Evolutionary conservation across 352 stramenopile species (phyloP), one percentile per base, ranked within the genome.

Genomic region (Phytophthora aleatoria): DNA sequence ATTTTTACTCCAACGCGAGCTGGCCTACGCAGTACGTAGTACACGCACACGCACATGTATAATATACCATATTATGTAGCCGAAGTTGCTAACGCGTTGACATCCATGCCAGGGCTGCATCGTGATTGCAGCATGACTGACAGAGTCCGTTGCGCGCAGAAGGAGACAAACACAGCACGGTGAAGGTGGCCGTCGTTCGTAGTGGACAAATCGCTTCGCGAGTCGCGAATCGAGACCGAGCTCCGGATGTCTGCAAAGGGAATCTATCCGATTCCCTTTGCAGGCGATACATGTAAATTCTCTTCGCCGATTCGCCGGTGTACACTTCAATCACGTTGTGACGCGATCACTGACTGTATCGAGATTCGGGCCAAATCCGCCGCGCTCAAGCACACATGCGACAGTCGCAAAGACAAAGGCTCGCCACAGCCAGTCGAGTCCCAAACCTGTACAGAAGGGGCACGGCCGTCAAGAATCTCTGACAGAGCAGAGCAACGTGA

Each of bases 341-440:
- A 11, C 49, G 20, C 35, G 31, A 31, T 39, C 36, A 59, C 31
- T 50, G 39, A 59, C 31, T 50, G 39, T 28, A 7, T 16, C 53
- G 33, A 54, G 43, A 67, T 50, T 41, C 59, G 35, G 48, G 15
- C 27, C 35, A 26, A 59, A 58, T 58, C 48, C 39, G 27, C 20
- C 24, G 33, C 35, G 11, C 44, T 47, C 38, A 35, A 54, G 20
- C 28, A 53, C 55, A 60, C 62, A 65, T 69, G 61, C 61, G 61
- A 69, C 62, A 70, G 62, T 70, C 62, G 62, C 62, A 70, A 50
- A 58, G 49, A 50, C 58, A 31, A 48, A 26, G 16, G 49, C 39
- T 55, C 31, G 38, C 35, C 30, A 13, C 36, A 63, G 27, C 45
- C 44, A 63, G 30, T 63, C 51, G 54, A 47, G 30, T 59, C 28